Evolutionary conservation across 2,329 filamentous ascomycete genomes (phyloP), one percentile per base, ranked within the genome.

Genomic region (Alternaria panax): DNA sequence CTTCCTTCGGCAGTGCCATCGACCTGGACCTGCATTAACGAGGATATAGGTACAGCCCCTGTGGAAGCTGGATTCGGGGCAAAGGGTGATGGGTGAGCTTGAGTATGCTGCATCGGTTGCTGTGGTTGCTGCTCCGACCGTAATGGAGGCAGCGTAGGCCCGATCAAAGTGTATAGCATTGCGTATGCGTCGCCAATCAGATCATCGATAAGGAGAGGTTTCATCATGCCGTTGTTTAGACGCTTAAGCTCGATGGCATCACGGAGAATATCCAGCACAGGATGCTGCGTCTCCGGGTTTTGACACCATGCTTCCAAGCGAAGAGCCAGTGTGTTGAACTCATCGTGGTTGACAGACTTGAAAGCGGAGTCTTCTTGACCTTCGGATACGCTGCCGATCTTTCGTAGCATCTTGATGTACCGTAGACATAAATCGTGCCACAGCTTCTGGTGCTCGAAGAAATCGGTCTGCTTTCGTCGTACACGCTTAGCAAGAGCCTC

Each of bases 141-240:
- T 80, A 75, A 58, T 7, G 72, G 73, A 45, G 84, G 79, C n/a
- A 92, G 79, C 4, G 82, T 83, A 41, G 85, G 85, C 2, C 87
- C 87, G 48, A 93, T 80, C 28, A 89, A 86, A 18, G 85, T 83
- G 73, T 92, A 95, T 16, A 96, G 82, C 48, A 88, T 85, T 1
- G 92, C 90, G 77, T 97, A 99, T 48, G 91, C 89, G 78, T 99
- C 95, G 22, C 90, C 91, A 65, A 97, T 91, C n/a, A 98, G 85
- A 72, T 99, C 95, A 70, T 99, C 95, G 43, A 98, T 94, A 9
- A 89, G 84, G 0, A 88, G 86, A 0, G 90, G 86, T 78, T 97
- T 97, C 86, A 96, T 95, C 7, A 97, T 84, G 46, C 90, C 90
- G 40, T 90, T 89, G 73, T 99, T 99, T 43, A 97, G 85, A 75